phyloP scores from a whole-genome alignment of 2,329 filamentous ascomycete genomes.

The Diaporthe caulivora region DNA sequence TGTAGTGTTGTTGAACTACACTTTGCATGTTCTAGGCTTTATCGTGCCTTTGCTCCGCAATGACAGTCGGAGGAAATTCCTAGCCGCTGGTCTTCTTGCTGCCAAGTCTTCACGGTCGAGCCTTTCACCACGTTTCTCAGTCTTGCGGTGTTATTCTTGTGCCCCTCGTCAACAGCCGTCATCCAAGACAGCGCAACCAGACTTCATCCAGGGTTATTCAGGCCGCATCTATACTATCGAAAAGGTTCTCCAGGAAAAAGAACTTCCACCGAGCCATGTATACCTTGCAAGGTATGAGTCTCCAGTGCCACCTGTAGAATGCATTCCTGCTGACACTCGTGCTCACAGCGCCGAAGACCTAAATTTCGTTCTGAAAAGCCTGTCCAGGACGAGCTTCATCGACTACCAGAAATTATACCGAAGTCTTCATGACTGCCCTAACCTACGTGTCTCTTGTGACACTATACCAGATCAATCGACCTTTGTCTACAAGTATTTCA shows the following conservation, averaged over 20 bases:
- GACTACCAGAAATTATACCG: constrained; percentile 19
- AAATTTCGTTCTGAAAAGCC: constrained; percentile 16
- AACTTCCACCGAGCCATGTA: constrained; percentile 22
- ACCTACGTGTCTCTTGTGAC: constrained; percentile 25
- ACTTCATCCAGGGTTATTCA: not conserved
- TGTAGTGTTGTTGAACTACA: no score
- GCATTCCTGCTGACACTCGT: constrained; percentile 16
- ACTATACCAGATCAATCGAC: constrained; percentile 26
- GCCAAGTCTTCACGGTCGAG: constrained; percentile 15
- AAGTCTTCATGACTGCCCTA: constrained; percentile 16
- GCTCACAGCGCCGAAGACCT: constrained; percentile 20
- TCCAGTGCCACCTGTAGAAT: constrained; percentile 2
- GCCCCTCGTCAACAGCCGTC: constrained; percentile 9
- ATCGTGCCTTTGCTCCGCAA: constrained; percentile 13
- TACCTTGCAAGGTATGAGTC: constrained; percentile 21
- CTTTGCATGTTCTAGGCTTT: not conserved
- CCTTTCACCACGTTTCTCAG: constrained; percentile 14
- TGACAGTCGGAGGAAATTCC: not conserved
- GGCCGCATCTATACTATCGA: constrained; percentile 21
- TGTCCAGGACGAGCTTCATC: constrained; percentile 26
- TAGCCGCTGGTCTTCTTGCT: constrained; percentile 17
- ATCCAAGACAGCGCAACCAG: not conserved
- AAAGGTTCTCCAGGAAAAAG: constrained; percentile 23
- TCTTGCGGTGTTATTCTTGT: constrained; percentile 20
- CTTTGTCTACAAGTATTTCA: no score